Evolutionary conservation across 371 early-diverging fungal genomes (phyloP).

Genomic region (Actinomortierella wolfii): DNA sequence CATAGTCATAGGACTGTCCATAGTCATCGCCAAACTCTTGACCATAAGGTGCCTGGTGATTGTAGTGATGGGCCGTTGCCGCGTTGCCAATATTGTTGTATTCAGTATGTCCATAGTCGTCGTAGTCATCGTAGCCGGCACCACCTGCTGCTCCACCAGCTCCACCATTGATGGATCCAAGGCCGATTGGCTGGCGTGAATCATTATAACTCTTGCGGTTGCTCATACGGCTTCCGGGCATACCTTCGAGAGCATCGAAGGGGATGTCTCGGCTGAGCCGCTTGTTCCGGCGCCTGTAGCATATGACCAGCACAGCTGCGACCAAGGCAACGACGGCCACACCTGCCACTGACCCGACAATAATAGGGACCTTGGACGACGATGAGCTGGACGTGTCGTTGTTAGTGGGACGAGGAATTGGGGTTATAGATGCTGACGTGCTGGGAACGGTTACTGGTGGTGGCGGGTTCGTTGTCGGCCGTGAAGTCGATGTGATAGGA

Average conservation of each 20-base stretch:
- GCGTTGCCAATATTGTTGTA: too few relatives aligned
- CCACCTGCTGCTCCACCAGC: slow-evolving; percentile 13
- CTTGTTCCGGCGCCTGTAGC: slow-evolving; percentile 21
- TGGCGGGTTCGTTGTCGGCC: background rate
- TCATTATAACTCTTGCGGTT: too few relatives aligned
- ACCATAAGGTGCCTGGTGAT: too few relatives aligned
- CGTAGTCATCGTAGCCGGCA: slow-evolving; percentile 21
- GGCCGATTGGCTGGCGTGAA: too few relatives aligned
- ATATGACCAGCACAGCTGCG: slow-evolving; percentile 28
- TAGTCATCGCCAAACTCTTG: too few relatives aligned
- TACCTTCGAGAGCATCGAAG: slow-evolving; percentile 35
- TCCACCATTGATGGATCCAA: too few relatives aligned
- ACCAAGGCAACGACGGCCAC: slow-evolving; percentile 25
- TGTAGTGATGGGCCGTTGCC: too few relatives aligned
- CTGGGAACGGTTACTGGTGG: background rate
- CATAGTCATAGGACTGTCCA: slow-evolving; percentile 8
- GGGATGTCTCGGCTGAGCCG: slow-evolving; percentile 23
- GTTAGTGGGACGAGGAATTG: background rate
- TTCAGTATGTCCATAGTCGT: too few relatives aligned
- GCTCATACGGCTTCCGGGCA: slow-evolving; percentile 8
- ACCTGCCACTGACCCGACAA: slow-evolving; percentile 32
- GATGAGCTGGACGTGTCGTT: slow-evolving; percentile 3
- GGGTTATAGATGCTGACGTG: background rate
- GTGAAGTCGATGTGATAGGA: background rate
- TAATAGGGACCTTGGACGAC: slow-evolving; percentile 26